Evolutionary conservation across 805 yeast genomes (phyloP), one percentile per base, ranked within the genome.

Genomic region (Kuraishia piskuri): DNA sequence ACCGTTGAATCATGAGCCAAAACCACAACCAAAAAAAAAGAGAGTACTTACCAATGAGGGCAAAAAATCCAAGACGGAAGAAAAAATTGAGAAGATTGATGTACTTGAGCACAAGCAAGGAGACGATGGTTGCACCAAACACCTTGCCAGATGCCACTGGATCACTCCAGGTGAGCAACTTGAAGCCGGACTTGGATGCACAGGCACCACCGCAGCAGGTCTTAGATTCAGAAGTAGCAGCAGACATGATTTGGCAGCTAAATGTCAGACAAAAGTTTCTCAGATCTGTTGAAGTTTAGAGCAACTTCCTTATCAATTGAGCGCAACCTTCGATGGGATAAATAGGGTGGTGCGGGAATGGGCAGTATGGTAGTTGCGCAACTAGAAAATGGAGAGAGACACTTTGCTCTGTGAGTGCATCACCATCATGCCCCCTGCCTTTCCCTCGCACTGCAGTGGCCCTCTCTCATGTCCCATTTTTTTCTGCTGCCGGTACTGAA

Each of bases 61-160:
- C 82, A 57, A 83, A 69, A 66, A 82, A 82, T 53, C 82, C 70
- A 49, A 85, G 56, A 67, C 78, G 82, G 75, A 84, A 79, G 62
- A 84, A 70, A 52, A 84, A 70, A 57, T 82, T 79, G 61, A 84
- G 61, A 59, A 87, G 64, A 66, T 86, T 84, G 62, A 86, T 78
- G 50, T 73, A 78, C 68, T 86, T 87, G 61, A 86, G 63, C 37
- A 84, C 67, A 52, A 85, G 58, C 63, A 88, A 72, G 24, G 76
- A 68, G 25, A 75, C 67, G 49, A 88, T 64, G 56, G 85, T 74
- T 37, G 82, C 75, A 48, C 86, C 94, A 61, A 90, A 80, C 48
- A 86, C 82, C 64, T 84, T 83, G 57, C 86, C 97, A 51, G 96
- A 84, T 65, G 77, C 77, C 58, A 78, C 73, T 47, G 97, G 94